These are phyloP conservation scores for Schrenkiella parvula DNA, from an alignment of 345 rosid genomes.

Conservation along the genomic window DNA sequence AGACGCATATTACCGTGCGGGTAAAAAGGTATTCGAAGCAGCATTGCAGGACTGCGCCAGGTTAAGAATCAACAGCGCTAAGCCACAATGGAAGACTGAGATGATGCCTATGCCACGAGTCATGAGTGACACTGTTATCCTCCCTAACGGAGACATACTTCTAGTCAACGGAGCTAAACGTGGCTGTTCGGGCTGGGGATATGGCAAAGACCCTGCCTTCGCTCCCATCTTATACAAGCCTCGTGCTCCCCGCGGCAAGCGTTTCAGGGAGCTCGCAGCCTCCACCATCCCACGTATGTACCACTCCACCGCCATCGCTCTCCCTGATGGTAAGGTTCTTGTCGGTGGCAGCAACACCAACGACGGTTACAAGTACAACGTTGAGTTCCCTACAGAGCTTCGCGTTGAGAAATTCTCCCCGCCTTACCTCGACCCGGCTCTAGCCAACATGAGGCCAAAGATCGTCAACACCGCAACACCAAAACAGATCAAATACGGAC, in stretches of 20 bases:
- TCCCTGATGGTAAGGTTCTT: conserved; percentile 61
- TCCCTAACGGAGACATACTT: conserved; percentile 70
- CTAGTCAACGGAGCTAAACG: conserved; percentile 65
- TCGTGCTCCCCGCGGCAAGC: neutral
- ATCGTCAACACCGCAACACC: conserved; percentile 23
- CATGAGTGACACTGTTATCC: conserved; percentile 68
- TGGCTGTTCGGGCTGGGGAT: conserved; percentile 68
- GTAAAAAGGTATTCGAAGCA: conserved; percentile 32
- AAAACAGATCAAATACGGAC: conserved; percentile 30
- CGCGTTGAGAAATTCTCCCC: conserved; percentile 73
- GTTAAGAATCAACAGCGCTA: conserved; percentile 40
- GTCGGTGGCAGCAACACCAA: conserved; percentile 72
- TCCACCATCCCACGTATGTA: conserved; percentile 59
- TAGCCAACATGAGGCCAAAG: conserved; percentile 29
- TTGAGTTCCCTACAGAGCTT: conserved; percentile 64
- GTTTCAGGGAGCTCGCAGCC: conserved; percentile 42
- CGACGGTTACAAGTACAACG: conserved; percentile 49
- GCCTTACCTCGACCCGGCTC: conserved; percentile 51
- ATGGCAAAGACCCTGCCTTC: conserved; percentile 63
- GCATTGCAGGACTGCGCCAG: conserved; percentile 66
- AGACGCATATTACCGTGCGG: conserved; percentile 40
- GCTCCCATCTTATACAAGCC: conserved; percentile 49
- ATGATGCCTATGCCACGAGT: conserved; percentile 66
- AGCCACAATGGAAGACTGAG: conserved; percentile 55
- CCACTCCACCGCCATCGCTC: conserved; percentile 47